These are phyloP conservation scores for Seiridium unicorne DNA, from an alignment of 2,329 filamentous ascomycete genomes.

Conservation along the genomic window DNA sequence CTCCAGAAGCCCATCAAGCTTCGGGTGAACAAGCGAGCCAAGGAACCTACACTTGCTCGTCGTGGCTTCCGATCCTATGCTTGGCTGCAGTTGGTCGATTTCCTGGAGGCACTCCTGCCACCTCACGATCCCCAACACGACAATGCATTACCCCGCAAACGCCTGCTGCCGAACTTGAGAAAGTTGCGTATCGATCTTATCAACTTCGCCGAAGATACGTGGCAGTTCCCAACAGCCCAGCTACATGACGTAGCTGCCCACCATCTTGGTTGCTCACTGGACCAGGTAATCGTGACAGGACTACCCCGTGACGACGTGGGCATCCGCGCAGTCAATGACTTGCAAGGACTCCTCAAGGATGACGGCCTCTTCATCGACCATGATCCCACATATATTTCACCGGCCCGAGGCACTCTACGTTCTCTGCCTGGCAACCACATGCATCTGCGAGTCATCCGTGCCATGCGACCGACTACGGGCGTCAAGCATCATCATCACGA, in stretches of 20 bases:
- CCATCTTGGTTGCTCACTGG: constrained; percentile 50
- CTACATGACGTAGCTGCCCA: constrained; percentile 53
- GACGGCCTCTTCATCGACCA: constrained; percentile 51
- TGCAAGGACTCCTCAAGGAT: constrained; percentile 52
- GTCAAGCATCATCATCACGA: constrained; percentile 24
- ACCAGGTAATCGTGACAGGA: constrained; percentile 53
- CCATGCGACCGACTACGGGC: constrained; percentile 25
- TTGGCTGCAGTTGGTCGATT: constrained; percentile 53
- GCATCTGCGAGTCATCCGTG: constrained; percentile 44
- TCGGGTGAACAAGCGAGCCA: constrained; percentile 39
- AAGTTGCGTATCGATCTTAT: constrained; percentile 52
- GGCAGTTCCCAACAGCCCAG: constrained; percentile 43
- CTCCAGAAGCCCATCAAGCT: constrained; percentile 37
- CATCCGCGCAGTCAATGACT: constrained; percentile 42
- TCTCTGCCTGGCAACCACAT: constrained; percentile 32
- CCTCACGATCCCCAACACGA: constrained; percentile 43
- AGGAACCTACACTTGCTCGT: constrained; percentile 44
- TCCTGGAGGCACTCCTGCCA: constrained; percentile 48
- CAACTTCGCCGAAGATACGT: constrained; percentile 47
- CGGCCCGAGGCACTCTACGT: constrained; percentile 34
- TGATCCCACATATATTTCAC: constrained; percentile 40
- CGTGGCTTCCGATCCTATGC: constrained; percentile 54
- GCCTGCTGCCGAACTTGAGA: constrained; percentile 45
- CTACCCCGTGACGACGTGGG: constrained; percentile 49
- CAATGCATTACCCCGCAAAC: constrained; percentile 23